Conservation (phyloP, 2,329 filamentous ascomycete genomes). For the Zasmidium citrigriseum region DNA sequence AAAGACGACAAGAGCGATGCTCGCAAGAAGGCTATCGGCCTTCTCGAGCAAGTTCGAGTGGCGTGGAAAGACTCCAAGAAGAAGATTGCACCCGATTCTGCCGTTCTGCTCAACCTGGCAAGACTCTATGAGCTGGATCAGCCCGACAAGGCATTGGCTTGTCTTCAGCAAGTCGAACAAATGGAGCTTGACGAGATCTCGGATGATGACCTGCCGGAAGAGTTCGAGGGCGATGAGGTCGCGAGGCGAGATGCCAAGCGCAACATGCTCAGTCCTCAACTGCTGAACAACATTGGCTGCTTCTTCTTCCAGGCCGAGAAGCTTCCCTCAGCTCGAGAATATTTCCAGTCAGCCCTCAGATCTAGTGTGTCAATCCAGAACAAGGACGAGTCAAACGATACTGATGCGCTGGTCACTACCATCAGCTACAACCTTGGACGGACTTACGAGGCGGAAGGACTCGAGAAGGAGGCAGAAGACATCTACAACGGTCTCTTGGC, state of each 20-base stretch:
- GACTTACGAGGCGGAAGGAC: constrained; percentile 83
- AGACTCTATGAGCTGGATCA: constrained; percentile 83
- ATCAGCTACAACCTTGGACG: constrained; percentile 96
- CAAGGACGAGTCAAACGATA: constrained; percentile 62
- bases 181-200: constrained; percentile 80
- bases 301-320: constrained; percentile 90
- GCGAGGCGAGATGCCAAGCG: constrained; percentile 53
- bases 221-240: constrained; percentile 36
- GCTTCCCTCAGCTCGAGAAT: constrained; percentile 73
- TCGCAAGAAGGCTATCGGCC: constrained; percentile 79
- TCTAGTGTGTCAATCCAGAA: constrained; percentile 82
- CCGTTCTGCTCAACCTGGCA: constrained; percentile 87
- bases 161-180: constrained; percentile 87
- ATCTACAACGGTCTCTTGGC: constrained; percentile 85
- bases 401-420: constrained; percentile 88
- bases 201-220: constrained; percentile 63
- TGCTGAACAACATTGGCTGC: constrained; percentile 96
- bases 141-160: constrained; percentile 89
- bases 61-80: constrained; percentile 94
- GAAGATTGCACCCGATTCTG: constrained; percentile 75
- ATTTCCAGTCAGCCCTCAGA: constrained; percentile 89
- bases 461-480: constrained; percentile 79
- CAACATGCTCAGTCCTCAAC: constrained; percentile 79
- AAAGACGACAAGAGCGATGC: constrained; percentile 88
- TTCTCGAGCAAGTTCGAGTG: constrained; percentile 80